Evolutionary conservation across 2,329 filamentous ascomycete genomes (phyloP), one percentile per base, ranked within the genome.

Genomic region (Aaosphaeria arxii): DNA sequence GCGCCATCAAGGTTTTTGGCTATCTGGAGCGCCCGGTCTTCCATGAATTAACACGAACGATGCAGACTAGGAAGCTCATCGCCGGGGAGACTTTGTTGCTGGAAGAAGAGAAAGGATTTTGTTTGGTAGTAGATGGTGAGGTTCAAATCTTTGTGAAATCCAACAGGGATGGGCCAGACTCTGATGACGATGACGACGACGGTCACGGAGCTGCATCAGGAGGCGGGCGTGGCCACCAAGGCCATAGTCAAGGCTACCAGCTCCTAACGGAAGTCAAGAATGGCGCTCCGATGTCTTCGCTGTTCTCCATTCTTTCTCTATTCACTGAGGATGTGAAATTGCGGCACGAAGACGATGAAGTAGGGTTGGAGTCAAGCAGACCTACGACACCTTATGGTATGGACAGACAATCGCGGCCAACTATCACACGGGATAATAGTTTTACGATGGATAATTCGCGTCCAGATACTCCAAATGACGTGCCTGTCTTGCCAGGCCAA

Each of bases 81-180:
- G 92, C 94, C 5, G 94, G 94, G 30, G 94, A 99, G 71, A 99
- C 94, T 0, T 78, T 99, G 59, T 85, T 96, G 56, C 77, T 99
- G 31, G 94, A 99, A 71, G 94, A 99, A 67, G 94, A 99, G 63
- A 96, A 99, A 62, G 94, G 94, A 0, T 99, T 99, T 63, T 99
- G 94, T 67, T 80, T 99, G 48, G 94, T 99, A 5, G 95, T 99
- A 3, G 94, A 99, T 71, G 94, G 94, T 2, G 72, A 96, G 30
- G 91, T 99, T 1, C 91, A 99, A 69, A 97, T 99, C 46, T 99
- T 97, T 67, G 94, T 99, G 69, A 97, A 96, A 68, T 96, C 92
- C 2, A 85, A 86, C 40, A 56, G 67, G 30, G 74, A 75, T 41
- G 72, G 71, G 7, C 71, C 71, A 29, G 74, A 74, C 48, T 71